Evolutionary conservation across 139 green algal genomes (phyloP), one percentile per base, ranked within the genome.

Genomic region (Chlorella ohadii): DNA sequence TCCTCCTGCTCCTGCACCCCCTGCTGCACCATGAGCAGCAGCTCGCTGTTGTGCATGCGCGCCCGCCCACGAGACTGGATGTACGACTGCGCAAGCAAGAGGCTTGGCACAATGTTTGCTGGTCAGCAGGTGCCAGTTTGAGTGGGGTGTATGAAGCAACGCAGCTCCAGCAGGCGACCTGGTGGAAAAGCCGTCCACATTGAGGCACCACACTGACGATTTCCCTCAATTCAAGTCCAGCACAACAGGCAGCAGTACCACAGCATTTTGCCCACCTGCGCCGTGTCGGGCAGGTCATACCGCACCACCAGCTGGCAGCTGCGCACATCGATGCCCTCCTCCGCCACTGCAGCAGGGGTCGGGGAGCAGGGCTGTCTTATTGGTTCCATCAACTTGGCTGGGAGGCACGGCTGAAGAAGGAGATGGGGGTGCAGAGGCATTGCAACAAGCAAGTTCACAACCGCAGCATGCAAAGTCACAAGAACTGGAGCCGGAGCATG

Each of bases 281-380:
- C 73, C 2, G 83, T 89, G 59, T 34, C 22, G 1, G 88, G 85
- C 57, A 88, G 86, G 81, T 91, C 86, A 59, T 86, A 91, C 3
- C 88, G 87, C 77, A 91, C 77, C 61, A 92, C 88, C 78, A 92
- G 87, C 81, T 89, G 87, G 87, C 89, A 92, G 25, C 67, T 66
- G 51, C 81, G 84, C 16, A 92, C 70, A 33, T 92, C 89, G 27
- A 92, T 87, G 28, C 89, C 89, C 83, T 92, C 89, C 85, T 92
- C 89, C 23, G 87, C 87, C 65, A 92, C 87, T 72, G 78, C 77
- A 23, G 22, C 5, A 33, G 2, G 23, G 47, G 11, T 5, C 31
- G 64, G 20, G 38, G 0, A 34, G 33, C 17, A 38, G 44, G 44
- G 44, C 9, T 51, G 44, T 6, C 7, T 9, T 6, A 9, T 51